phyloP scores from a whole-genome alignment of 306 rosid genomes.

The Bauhinia variegata region DNA sequence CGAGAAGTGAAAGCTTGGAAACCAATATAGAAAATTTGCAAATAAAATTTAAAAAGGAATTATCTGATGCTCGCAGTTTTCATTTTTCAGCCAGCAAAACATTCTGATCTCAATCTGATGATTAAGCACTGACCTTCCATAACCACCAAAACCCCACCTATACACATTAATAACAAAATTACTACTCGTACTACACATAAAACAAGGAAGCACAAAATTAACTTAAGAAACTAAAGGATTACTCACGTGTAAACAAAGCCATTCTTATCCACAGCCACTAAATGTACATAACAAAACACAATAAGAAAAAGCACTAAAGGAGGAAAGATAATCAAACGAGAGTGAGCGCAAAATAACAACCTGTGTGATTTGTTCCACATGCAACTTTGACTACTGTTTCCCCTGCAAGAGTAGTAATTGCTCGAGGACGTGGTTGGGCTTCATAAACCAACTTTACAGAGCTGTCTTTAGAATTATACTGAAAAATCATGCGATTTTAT shows the following conservation, averaged over 20 bases:
- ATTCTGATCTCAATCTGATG: slow-evolving; percentile 9
- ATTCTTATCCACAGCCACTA: slow-evolving; percentile 92
- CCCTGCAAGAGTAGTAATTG: slow-evolving; percentile 82
- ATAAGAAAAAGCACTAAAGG: slow-evolving; percentile 20
- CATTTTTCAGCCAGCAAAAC: slow-evolving; percentile 21
- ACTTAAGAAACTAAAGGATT: slow-evolving; percentile 18
- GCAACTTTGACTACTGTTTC: slow-evolving; percentile 88
- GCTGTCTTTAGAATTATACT: slow-evolving; percentile 94
- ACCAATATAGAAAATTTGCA: slow-evolving; percentile 5
- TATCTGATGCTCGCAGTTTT: slow-evolving; percentile 19
- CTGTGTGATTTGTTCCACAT: slow-evolving; percentile 94
- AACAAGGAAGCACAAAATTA: slow-evolving; percentile 17
- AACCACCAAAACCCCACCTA: slow-evolving; percentile 99
- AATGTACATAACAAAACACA: slow-evolving; percentile 39
- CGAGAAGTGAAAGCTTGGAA: not conserved
- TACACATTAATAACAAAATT: slow-evolving; percentile 25
- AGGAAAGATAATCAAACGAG: not conserved
- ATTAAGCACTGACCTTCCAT: slow-evolving; percentile 79
- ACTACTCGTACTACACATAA: slow-evolving; percentile 24
- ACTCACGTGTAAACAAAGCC: slow-evolving; percentile 96
- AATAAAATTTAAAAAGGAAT: slow-evolving; percentile 11
- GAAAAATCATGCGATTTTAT: slow-evolving; percentile 47
- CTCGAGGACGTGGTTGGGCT: slow-evolving; percentile 95
- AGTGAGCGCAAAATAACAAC: slow-evolving; percentile 41
- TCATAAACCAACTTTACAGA: slow-evolving; percentile 93